Evolutionary conservation across 129 eudicot genomes (phyloP), one percentile per base, ranked within the genome.

Genomic region (Chrysanthemum seticuspe): DNA sequence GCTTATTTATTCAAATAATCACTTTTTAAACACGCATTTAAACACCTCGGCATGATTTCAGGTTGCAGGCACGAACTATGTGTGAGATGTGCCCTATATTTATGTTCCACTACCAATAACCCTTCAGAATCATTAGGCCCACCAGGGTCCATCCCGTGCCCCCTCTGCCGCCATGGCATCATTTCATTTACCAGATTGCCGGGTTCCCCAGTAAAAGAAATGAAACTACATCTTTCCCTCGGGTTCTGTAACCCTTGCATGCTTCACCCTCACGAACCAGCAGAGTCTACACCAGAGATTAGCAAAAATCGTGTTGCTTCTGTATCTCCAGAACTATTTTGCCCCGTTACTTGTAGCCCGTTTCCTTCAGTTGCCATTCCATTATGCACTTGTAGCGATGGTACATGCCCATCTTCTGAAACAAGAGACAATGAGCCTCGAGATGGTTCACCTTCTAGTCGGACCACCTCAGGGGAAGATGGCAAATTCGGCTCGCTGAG

Each of bases 91-190:
- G 97, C 99, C 49, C 94, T 94, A 70, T 94, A 88, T 73, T 89
- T 90, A 13, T 94, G 99, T 84, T 90, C 96, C 21, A 88, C 97
- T 71, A 86, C 84, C 81, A 90, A 80, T 83, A 80, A 85, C 74
- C 81, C 85, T 3, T 83, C 89, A 8, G 94, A 86, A 78, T 69
- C 73, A 64, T 61, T 81, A 45, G 89, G 81, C 55, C 94, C 94
- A 18, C 96, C 96, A n/a, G 99, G 99, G 65, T 90, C 97, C 83
- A 82, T 95, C 31, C 94, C 97, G 0, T 94, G 99, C 65, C 99
- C 99, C 15, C 89, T 95, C 6, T 90, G 97, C 72, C 77, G 97
- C 44, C 84, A 88, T 18, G 89, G 88, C 40, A 88, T 95, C 25
- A 67, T 85, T 52, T 84, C 92, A 8, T 95, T 88, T 16, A 25